Evolutionary conservation across 192 early-diverging fungal genomes (phyloP), one percentile per base, ranked within the genome.

Genomic region (Rhizophlyctis rosea): DNA sequence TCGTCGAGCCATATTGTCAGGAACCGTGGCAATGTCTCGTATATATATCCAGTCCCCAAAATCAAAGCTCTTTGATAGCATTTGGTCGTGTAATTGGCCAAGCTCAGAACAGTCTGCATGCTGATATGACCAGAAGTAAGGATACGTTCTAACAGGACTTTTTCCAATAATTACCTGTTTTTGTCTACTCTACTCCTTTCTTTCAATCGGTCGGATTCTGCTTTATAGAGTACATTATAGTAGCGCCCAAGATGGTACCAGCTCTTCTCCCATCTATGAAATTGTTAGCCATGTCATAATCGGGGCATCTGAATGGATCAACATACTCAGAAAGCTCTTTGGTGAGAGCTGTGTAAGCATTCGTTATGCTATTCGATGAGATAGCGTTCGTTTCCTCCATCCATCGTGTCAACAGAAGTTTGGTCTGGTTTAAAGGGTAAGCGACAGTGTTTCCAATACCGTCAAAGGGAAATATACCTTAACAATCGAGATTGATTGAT

Each of bases 1-100:
- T 88, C 71, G 34, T 91, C 86, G 11, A 97, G 70, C 92, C 92
- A 97, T 3, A 90, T 69, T 0, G 92, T 95, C 57, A 97, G 68
- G 16, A 97, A 71, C 4, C 89, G 76, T 5, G 95, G 92, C 61
- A 97, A 61, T 3, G 88, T 87, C 63, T 93, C 86, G 68, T 90
- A 94, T 35, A 94, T 81, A 54, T 89, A 95, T 44, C 86, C 80
- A 2, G 87, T 78, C 9, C 95, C 90, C 32, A 74, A 68, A 30
- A 77, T 67, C 11, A 97, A 62, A 0, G 92, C 73, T 39, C 62
- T 36, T 14, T 34, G 59, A 55, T 80, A 86, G 25, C 74, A 50
- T 59, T 66, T 80, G 71, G 75, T 78, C 9, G 81, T 59, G 35
- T 59, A 47, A 49, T 68, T 64, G 9, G 63, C 33, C 33, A 60